A percentile compares a stretch with the other conserved stretches of the same genome.
Conservation (phyloP, 139 green algal genomes). For the Chlamydomonas eustigma region DNA sequence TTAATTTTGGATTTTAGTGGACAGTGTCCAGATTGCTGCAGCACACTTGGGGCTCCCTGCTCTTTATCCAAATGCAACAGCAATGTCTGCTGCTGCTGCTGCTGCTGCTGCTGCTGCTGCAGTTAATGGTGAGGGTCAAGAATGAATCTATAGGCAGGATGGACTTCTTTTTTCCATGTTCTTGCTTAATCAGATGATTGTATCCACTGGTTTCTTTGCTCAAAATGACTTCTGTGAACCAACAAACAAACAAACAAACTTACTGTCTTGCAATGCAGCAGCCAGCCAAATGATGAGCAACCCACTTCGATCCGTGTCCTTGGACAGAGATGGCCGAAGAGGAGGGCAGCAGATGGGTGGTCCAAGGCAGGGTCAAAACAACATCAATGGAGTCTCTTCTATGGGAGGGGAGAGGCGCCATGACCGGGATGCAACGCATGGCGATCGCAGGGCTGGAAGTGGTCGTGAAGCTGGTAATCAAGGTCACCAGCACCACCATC, state of each 20-base stretch:
- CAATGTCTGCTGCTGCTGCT: constrained; percentile 50
- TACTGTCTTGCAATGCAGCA: background rate
- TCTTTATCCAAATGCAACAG: constrained; percentile 35
- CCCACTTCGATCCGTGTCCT: background rate
- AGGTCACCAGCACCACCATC: constrained; percentile 1
- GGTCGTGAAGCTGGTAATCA: background rate
- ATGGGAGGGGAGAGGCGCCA: background rate
- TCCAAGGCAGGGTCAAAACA: no score
- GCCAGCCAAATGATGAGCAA: background rate
- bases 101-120: constrained; percentile 35
- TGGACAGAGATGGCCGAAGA: background rate
- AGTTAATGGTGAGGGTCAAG: constrained; percentile 12
- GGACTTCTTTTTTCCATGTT: no score
- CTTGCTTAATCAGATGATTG: no score
- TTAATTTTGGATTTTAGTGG: no score
- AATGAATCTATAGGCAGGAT: no score
- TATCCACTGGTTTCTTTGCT: no score
- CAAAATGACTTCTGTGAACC: no score
- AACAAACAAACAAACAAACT: no score
- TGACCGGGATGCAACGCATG: background rate
- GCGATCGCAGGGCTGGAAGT: constrained; percentile 1
- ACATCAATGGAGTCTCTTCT: no score
- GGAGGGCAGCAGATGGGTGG: background rate
- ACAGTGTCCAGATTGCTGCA: constrained; percentile 42
- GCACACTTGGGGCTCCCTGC: constrained; percentile 21